Evolutionary conservation across 2,329 filamentous ascomycete species (phyloP).

Genomic region (Fusarium fujikuroi): DNA sequence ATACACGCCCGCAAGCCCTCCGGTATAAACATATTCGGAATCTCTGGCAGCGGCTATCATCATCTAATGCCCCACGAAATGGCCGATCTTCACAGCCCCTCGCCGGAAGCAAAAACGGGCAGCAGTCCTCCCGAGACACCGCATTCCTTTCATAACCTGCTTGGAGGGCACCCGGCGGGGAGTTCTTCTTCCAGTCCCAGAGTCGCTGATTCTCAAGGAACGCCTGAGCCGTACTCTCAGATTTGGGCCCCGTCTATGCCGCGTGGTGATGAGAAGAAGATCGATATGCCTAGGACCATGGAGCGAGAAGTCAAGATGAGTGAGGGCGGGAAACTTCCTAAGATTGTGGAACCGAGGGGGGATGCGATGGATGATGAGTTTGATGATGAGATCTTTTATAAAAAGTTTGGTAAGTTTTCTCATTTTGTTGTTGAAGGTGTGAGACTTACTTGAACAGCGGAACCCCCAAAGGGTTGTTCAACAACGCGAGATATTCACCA

Average conservation of each 20-base stretch:
- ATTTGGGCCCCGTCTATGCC: conserved; percentile 41
- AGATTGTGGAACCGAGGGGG: conserved; percentile 23
- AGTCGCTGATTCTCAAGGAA: conserved; percentile 1
- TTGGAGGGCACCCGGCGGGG: conserved; percentile 17
- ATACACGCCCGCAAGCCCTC: conserved; percentile 18
- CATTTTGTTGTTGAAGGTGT: neutral
- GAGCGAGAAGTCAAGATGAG: conserved; percentile 1
- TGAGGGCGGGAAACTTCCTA: conserved; percentile 6
- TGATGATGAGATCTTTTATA: conserved; percentile 47
- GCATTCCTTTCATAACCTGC: conserved; percentile 33
- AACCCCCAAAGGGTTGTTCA: conserved; percentile 49
- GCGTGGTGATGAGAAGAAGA: conserved; percentile 6
- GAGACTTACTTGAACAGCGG: conserved; percentile 23
- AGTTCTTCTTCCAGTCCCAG: conserved; percentile 30
- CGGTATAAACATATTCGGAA: conserved; percentile 36
- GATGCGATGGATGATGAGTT: conserved; percentile 38
- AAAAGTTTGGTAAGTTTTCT: conserved; percentile 46
- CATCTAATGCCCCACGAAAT: conserved; percentile 41
- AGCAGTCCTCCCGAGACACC: conserved; percentile 36
- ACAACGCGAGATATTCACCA: conserved; percentile 48
- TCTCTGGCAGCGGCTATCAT: conserved; percentile 33
- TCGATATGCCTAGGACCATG: conserved; percentile 6
- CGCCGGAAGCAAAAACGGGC: conserved; percentile 28
- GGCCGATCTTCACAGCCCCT: conserved; percentile 23
- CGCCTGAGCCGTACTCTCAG: conserved; percentile 32